These are phyloP conservation scores for Xylaria multiplex DNA, from an alignment of 2,329 filamentous ascomycete species.

Conservation along the genomic window DNA sequence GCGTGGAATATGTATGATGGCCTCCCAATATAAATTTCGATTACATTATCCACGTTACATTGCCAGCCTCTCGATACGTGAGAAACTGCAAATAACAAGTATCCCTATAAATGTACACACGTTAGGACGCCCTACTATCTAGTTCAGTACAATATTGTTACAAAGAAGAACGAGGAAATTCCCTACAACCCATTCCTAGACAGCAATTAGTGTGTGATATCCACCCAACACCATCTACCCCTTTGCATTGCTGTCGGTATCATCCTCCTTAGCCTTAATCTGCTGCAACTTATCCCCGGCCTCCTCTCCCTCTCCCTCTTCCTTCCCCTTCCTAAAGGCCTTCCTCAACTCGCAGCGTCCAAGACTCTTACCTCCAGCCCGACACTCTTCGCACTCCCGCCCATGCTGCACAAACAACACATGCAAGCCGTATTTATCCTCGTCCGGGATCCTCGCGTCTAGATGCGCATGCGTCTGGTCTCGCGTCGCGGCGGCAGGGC, in stretches of 20 bases:
- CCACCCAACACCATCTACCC: background rate
- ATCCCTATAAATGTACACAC: background rate
- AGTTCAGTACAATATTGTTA: background rate
- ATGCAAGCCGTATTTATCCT: conserved; percentile 62
- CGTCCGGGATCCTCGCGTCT: conserved; percentile 58
- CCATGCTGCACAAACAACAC: conserved; percentile 61
- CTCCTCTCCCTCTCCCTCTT: conserved; percentile 28
- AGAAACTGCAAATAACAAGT: too few species aligned
- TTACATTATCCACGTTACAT: background rate
- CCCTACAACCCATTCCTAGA: background rate
- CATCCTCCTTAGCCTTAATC: conserved; percentile 25
- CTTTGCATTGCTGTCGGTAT: conserved; percentile 12
- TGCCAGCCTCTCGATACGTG: background rate
- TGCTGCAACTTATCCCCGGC: conserved; percentile 12
- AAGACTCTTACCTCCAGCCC: conserved; percentile 54
- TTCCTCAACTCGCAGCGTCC: conserved; percentile 55
- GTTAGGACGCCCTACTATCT: too few species aligned
- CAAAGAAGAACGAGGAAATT: background rate
- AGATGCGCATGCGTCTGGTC: conserved; percentile 62
- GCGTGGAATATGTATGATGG: background rate
- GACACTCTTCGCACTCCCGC: conserved; percentile 57
- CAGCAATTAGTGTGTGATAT: background rate
- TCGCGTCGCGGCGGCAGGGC: conserved; percentile 53
- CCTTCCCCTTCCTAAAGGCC: conserved; percentile 49
- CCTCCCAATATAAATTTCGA: background rate